phyloP scores from a whole-genome alignment of 2,329 filamentous ascomycete genomes.

The Purpureocillium takamizusanense region DNA sequence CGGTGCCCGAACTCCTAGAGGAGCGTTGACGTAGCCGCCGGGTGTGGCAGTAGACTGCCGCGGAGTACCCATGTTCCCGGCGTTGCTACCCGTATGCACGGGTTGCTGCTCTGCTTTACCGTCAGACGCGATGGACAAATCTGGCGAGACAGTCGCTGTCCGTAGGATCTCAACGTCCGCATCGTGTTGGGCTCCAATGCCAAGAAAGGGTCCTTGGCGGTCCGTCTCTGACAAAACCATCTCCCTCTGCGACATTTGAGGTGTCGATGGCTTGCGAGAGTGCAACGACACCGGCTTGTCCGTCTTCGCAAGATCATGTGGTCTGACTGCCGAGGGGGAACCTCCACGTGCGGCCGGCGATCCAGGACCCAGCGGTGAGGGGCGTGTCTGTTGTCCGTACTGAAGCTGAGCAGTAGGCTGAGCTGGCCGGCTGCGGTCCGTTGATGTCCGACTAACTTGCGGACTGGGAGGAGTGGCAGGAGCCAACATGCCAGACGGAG shows the following conservation, averaged over 20 bases:
- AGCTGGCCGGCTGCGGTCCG: background rate
- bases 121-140: conserved; percentile 4
- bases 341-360: conserved; percentile 1
- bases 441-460: background rate
- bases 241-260: background rate
- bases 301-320: background rate
- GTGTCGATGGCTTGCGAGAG: too few relatives aligned
- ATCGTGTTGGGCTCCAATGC: background rate
- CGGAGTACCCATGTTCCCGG: too few relatives aligned
- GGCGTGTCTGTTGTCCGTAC: conserved; percentile 3
- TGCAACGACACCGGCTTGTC: too few relatives aligned
- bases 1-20: too few relatives aligned
- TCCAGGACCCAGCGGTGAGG: conserved; percentile 5
- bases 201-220: background rate
- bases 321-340: background rate
- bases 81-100: background rate
- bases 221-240: background rate
- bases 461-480: background rate
- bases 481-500: background rate
- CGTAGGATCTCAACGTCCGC: conserved; percentile 1
- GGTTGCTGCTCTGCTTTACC: background rate
- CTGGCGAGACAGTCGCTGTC: conserved; percentile 6
- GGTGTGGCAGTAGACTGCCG: background rate
- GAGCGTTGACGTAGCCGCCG: too few relatives aligned
- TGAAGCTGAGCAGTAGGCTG: background rate